phyloP scores from a whole-genome alignment of 2,329 filamentous ascomycete species.

The Dactylonectria estremocensis region DNA sequence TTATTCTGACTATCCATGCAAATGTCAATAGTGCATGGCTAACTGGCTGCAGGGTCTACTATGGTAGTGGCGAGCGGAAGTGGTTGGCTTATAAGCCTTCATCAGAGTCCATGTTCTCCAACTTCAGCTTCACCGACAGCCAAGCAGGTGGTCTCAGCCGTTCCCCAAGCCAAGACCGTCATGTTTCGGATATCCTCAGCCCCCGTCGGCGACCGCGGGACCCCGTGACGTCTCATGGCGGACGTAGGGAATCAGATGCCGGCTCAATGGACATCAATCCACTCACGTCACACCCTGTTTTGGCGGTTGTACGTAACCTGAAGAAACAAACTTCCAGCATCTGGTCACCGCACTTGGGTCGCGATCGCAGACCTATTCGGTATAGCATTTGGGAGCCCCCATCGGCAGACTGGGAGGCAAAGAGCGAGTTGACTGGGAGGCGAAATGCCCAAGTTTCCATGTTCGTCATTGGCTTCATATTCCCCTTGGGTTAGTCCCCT shows the following conservation, averaged over 20 bases:
- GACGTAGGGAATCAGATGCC: slow-evolving; percentile 29
- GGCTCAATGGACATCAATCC: slow-evolving; percentile 64
- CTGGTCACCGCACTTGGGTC: slow-evolving; percentile 81
- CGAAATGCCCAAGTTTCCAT: slow-evolving; percentile 82
- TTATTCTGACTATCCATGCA: not conserved
- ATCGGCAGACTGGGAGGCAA: slow-evolving; percentile 75
- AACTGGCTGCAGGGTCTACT: slow-evolving; percentile 71
- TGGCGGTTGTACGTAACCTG: slow-evolving; percentile 48
- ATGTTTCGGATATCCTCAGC: slow-evolving; percentile 62
- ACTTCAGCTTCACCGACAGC: slow-evolving; percentile 62
- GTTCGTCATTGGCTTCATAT: slow-evolving; percentile 84
- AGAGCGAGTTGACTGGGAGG: slow-evolving; percentile 73
- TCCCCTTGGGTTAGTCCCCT: slow-evolving; percentile 76
- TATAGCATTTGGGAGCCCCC: slow-evolving; percentile 82
- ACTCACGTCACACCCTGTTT: slow-evolving; percentile 48
- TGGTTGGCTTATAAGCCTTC: slow-evolving; percentile 63
- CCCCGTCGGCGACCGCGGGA: slow-evolving; percentile 63
- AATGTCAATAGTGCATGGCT: slow-evolving; percentile 23
- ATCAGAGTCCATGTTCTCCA: slow-evolving; percentile 63
- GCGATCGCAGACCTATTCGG: slow-evolving; percentile 71
- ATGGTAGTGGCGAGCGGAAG: slow-evolving; percentile 75
- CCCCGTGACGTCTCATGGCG: slow-evolving; percentile 18
- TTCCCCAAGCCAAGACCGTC: slow-evolving; percentile 66
- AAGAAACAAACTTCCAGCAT: slow-evolving; percentile 72
- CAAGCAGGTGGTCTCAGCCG: slow-evolving; percentile 62